Evolutionary conservation across 2,329 filamentous ascomycete species (phyloP).

Genomic region (Pseudogymnoascus sp.): DNA sequence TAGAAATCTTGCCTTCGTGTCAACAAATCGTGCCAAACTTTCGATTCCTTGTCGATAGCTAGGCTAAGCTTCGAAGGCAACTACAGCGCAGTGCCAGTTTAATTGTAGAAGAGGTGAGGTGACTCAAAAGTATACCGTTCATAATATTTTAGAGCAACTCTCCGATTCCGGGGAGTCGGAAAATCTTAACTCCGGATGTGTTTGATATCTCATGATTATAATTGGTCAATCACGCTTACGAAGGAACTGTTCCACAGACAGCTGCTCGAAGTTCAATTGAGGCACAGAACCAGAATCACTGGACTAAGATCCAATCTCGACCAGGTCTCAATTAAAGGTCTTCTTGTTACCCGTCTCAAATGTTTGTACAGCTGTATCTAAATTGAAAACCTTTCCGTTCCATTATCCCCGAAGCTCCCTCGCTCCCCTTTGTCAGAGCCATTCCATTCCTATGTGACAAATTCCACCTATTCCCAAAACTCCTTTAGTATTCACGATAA

Average conservation of each 20-base stretch:
- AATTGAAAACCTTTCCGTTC: conserved; percentile 4
- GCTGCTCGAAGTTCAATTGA: background rate
- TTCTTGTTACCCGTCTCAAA: background rate
- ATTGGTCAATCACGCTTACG: background rate
- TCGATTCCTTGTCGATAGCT: background rate
- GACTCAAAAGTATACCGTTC: background rate
- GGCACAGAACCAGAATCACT: background rate
- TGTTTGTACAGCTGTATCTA: conserved; percentile 1
- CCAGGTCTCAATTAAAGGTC: background rate
- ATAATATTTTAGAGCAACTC: conserved; percentile 7
- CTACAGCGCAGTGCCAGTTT: background rate
- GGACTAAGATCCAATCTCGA: background rate
- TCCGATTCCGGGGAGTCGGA: conserved; percentile 2
- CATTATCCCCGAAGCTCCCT: background rate
- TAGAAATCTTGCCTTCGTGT: background rate
- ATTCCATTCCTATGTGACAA: background rate
- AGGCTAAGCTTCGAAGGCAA: background rate
- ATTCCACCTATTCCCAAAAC: background rate
- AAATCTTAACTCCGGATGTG: background rate
- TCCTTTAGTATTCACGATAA: conserved; percentile 1
- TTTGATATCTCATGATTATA: background rate
- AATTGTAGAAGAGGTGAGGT: background rate
- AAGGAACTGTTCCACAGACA: background rate
- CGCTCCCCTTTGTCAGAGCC: background rate
- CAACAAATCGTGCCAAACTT: background rate